These are phyloP conservation scores for Cucurbita pepo DNA, from an alignment of 306 rosid genomes.

Conservation along the genomic window DNA sequence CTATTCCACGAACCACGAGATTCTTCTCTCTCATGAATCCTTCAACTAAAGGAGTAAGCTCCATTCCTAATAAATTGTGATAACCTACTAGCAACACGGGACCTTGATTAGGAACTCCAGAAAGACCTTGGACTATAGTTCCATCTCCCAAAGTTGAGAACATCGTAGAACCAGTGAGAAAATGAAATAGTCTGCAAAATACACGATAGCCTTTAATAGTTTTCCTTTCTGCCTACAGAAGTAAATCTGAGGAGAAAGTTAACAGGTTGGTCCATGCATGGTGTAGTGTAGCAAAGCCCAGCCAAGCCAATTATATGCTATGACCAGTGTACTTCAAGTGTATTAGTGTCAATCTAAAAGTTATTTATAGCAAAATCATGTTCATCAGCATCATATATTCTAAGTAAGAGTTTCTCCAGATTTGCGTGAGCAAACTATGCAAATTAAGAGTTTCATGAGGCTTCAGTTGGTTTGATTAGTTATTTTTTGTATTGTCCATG, in stretches of 20 bases:
- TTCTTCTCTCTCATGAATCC: conserved; percentile 53
- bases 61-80: conserved; percentile 71
- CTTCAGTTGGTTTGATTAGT: no score
- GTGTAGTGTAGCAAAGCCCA: not conserved
- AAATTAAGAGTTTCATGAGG: no score
- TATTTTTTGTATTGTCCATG: no score
- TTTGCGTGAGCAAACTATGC: no score
- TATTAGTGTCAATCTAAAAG: not conserved
- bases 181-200: conserved; percentile 33
- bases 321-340: not conserved
- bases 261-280: not conserved
- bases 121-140: conserved; percentile 63
- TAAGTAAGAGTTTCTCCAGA: no score
- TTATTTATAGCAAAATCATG: no score
- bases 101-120: conserved; percentile 85
- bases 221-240: not conserved
- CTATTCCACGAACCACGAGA: conserved; percentile 49
- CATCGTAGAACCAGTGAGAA: conserved; percentile 42
- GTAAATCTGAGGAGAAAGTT: not conserved
- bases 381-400: no score
- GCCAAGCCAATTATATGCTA: not conserved
- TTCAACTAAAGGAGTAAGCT: conserved; percentile 33
- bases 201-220: not conserved
- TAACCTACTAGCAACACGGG: conserved; percentile 76
- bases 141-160: conserved; percentile 86